phyloP scores from a whole-genome alignment of 768 basidiomycete genomes.

The Agaricus subrufescens region DNA sequence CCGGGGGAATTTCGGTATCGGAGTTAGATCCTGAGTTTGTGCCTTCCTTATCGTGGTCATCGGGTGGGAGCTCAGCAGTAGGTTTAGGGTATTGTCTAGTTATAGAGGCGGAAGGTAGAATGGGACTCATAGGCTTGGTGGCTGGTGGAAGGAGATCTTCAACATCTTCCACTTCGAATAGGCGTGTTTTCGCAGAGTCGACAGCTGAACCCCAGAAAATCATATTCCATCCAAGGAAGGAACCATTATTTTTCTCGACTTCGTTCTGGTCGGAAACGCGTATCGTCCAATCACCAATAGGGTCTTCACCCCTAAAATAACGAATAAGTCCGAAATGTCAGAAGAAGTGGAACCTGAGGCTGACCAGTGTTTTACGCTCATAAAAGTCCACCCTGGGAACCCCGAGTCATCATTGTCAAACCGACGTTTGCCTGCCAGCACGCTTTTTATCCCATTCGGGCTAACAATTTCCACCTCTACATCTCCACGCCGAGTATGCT shows the following conservation, averaged over 20 bases:
- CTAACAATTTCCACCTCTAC: conserved; percentile 88
- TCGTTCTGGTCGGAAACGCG: conserved; percentile 76
- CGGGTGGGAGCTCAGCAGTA: conserved; percentile 81
- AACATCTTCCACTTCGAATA: conserved; percentile 54
- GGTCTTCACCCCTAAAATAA: conserved; percentile 79
- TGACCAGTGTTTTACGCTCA: conserved; percentile 97
- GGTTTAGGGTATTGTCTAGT: conserved; percentile 78
- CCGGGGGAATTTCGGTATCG: conserved; percentile 41
- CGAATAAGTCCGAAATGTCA: conserved; percentile 12
- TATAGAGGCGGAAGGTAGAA: conserved; percentile 27
- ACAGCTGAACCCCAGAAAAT: conserved; percentile 87
- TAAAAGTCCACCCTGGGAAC: conserved; percentile 96
- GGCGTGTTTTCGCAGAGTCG: conserved; percentile 61
- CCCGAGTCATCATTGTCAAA: conserved; percentile 65
- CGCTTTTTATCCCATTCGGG: conserved; percentile 80
- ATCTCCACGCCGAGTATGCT: conserved; percentile 83
- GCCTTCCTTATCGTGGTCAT: conserved; percentile 76
- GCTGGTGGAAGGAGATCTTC: conserved; percentile 45
- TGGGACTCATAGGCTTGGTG: conserved; percentile 32
- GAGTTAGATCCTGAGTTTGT: conserved; percentile 75
- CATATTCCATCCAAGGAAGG: conserved; percentile 89
- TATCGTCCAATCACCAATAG: conserved; percentile 87
- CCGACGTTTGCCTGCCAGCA: conserved; percentile 69
- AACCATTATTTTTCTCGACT: conserved; percentile 43
- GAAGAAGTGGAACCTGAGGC: conserved; percentile 17